phyloP scores from a whole-genome alignment of 257 asterid genomes.

The Jasminum sambac region DNA sequence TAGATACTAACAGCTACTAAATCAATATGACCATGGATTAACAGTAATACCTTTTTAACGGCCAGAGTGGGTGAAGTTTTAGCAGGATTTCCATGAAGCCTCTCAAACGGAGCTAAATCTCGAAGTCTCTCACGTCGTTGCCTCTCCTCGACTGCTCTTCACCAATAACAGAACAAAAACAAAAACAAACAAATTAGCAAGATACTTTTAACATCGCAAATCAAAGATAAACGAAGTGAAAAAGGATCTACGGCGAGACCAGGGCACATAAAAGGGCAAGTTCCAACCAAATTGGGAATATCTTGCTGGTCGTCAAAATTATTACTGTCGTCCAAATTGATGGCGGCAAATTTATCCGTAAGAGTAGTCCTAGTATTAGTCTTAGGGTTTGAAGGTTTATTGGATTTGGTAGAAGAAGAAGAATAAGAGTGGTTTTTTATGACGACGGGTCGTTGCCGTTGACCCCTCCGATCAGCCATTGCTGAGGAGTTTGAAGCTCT shows the following conservation, averaged over 20 bases:
- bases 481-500: slow-evolving; percentile 9
- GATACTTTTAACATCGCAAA: neutral
- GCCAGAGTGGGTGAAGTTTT: slow-evolving; percentile 80
- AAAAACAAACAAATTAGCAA: slow-evolving; percentile 6
- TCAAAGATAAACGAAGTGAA: neutral
- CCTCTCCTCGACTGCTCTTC: slow-evolving; percentile 71
- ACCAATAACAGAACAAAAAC: slow-evolving; percentile 17
- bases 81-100: slow-evolving; percentile 74
- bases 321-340: slow-evolving; percentile 22
- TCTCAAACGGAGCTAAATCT: slow-evolving; percentile 90
- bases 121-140: slow-evolving; percentile 78
- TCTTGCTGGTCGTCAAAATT: slow-evolving; percentile 33
- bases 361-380: slow-evolving; percentile 13
- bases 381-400: slow-evolving; percentile 28
- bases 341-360: slow-evolving; percentile 21
- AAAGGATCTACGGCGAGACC: slow-evolving; percentile 36
- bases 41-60: slow-evolving; percentile 67
- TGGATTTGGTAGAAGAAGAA: slow-evolving; percentile 20
- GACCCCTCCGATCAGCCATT: slow-evolving; percentile 41
- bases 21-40: neutral
- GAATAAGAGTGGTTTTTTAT: slow-evolving; percentile 29
- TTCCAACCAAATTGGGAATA: slow-evolving; percentile 51
- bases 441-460: slow-evolving; percentile 26
- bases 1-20: slow-evolving; percentile 10
- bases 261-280: slow-evolving; percentile 94